Evolutionary conservation across 495 filamentous ascomycete genomes (phyloP), one percentile per base, ranked within the genome.

Genomic region (Massariosphaeria phaeospora): DNA sequence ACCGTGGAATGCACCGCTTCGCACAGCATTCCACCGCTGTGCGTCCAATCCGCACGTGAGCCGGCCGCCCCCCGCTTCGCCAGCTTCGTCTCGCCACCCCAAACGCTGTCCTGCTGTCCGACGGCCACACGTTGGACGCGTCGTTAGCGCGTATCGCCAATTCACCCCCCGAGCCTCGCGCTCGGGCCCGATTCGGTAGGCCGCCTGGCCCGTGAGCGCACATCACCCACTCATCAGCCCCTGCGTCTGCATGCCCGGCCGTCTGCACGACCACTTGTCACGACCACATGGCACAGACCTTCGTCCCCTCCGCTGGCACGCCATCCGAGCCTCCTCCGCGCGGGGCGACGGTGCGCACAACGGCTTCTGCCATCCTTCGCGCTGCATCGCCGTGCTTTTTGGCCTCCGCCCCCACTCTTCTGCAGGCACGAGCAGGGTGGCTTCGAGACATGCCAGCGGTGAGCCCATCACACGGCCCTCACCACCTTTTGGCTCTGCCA

Each of bases 251-350:
- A 4, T 7, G 13, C 3, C 13, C 35, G 35, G n/a, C 35, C 20
- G 10, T 10, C 48, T 59, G 55, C 56, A 53, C 56, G 48, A 54
- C 48, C 56, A 53, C 42, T 48, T 54, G 55, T 59, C 56, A 52
- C 24, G 39, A 39, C 48, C 15, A 45, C 55, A 49, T 17, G 26
- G 42, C 40, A 12, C 27, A 40, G 29, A 24, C 51, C 29, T 38
- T 38, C 6, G 15, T 45, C 47, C 25, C 43, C 36, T 36, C 31
- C 44, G 36, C 52, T 38, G 25, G 24, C 26, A 10, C n/a, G 35
- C 33, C 53, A 31, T 31, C 24, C 43, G 43, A 46, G 43, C 43
- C 43, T 46, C 43, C 26, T 15, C 43, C 24, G 43, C 43, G 23
- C 33, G 33, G 33, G 10, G 26, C 7, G 24, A 11, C 25, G 24